Base-by-base conservation (phyloP, 1,139 yeast genomes). In the Maudiozyma humilis region DNA sequence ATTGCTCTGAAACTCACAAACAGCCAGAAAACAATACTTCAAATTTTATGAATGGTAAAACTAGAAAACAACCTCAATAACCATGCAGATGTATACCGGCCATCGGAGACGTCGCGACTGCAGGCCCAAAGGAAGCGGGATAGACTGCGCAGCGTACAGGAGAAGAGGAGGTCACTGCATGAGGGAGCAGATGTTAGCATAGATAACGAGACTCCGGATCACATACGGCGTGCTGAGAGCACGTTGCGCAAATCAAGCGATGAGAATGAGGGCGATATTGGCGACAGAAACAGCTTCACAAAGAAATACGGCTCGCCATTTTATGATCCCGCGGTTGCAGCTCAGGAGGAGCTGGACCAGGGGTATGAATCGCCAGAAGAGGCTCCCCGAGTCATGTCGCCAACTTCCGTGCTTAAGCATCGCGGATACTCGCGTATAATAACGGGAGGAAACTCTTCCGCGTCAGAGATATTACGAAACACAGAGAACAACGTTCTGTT, bases 1-100 rank as follows among this genome's bases (percentile, higher is more conserved):
- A n/a, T n/a, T n/a, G n/a, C n/a, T n/a, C n/a, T n/a, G n/a, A n/a
- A n/a, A n/a, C n/a, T n/a, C n/a, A n/a, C n/a, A n/a, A n/a, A n/a
- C n/a, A n/a, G n/a, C n/a, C n/a, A n/a, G n/a, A n/a, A n/a, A n/a
- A n/a, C n/a, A n/a, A n/a, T n/a, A n/a, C n/a, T n/a, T n/a, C n/a
- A n/a, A n/a, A n/a, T n/a, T 39, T 20, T 39, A 39, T 39, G 41
- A 14, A 39, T 39, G 41, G 33, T 32, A n/a, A 14, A 32, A 19
- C 16, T 15, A 17, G n/a, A 23, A 20, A 18, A 17, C 27, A 13
- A 16, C 30, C 16, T 15, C 10, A 29, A 29, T 17, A 18, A 15
- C 19, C 18, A 3, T 2, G 5, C 20, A 12, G 17, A 12, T 32
- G 25, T 23, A 7, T 39, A 39, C 23, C 27, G 31, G n/a, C 41